Evolutionary conservation across 768 basidiomycete genomes (phyloP), one percentile per base, ranked within the genome.

Genomic region (Hericium erinaceus): DNA sequence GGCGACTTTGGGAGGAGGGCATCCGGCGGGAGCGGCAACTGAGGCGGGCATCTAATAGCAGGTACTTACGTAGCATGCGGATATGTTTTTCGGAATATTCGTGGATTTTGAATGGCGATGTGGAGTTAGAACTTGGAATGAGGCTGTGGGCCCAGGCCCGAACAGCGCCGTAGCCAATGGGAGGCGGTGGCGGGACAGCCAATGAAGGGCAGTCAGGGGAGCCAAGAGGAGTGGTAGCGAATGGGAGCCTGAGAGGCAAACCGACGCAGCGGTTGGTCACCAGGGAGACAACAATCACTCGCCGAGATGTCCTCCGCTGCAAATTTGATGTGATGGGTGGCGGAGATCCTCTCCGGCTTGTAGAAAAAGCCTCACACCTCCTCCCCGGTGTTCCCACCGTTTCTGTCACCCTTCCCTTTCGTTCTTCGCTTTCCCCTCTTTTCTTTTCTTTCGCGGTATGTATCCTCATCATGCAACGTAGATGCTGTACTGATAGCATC

Each of bases 1-100:
- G 89, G 89, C n/a, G 89, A 93, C 69, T 89, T 92, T 55, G 62
- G 62, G 28, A 50, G 62, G 48, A 57, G 62, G 40, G 24, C 57
- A 7, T 38, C 57, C 12, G 38, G 54, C 2, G 33, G 46, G 38
- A 26, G 7, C 48, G 20, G 52, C 52, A 58, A 15, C 39, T 28
- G 15, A 24, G 28, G 16, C n/a, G 4, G 37, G 59, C 15, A 24
- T n/a, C 18, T 37, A 51, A 26, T 16, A 16, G 49, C 24, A 22
- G 49, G 18, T 13, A 26, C 26, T 37, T 55, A 55, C 26, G 22
- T 60, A 52, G 55, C 46, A 49, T 56, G 18, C 39, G 33, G 22
- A 26, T 37, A 37, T 37, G 39, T 26, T 50, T 50, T 50, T 24
- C 13, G 49, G 49, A 50, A 26, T 10, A 16, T 16, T 50, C 22